Conservation (phyloP, 176 grass and related monocot species). For the Oryza rufipogon region DNA sequence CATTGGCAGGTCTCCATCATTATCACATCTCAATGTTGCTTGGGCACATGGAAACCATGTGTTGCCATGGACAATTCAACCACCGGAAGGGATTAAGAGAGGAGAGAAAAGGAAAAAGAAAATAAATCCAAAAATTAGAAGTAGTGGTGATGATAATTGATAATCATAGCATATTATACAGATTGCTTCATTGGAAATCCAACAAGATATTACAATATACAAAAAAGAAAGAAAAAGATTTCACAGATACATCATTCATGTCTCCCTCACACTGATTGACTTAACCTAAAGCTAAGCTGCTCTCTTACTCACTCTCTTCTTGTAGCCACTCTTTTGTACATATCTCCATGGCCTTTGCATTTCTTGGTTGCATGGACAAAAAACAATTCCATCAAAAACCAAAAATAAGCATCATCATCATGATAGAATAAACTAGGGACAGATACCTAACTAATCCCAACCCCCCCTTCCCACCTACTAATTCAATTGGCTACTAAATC, state of each 20-base stretch:
- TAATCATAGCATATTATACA: conserved; percentile 44
- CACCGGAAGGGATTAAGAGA: background rate
- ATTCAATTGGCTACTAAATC: conserved; percentile 44
- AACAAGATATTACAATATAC: conserved; percentile 54
- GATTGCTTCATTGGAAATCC: conserved; percentile 41
- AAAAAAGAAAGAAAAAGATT: conserved; percentile 5
- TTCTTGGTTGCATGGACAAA: conserved; percentile 71
- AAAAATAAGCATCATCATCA: conserved; percentile 57
- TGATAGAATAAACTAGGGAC: conserved; percentile 50
- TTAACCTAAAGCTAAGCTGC: conserved; percentile 35
- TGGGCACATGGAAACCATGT: conserved; percentile 59
- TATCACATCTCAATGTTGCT: conserved; percentile 32
- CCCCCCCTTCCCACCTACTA: conserved; percentile 39
- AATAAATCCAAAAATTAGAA: background rate
- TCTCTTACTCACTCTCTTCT: conserved; percentile 22
- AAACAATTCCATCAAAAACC: conserved; percentile 62
- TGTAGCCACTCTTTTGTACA: conserved; percentile 70
- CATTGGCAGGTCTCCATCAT: conserved; percentile 38
- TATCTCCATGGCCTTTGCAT: conserved; percentile 62
- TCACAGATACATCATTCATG: conserved; percentile 31
- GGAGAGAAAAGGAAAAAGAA: background rate
- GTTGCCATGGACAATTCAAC: conserved; percentile 19
- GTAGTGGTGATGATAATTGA: background rate
- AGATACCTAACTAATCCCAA: conserved; percentile 57
- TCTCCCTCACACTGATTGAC: conserved; percentile 27